Evolutionary conservation across 352 stramenopile species (phyloP), one percentile per base, ranked within the genome.

Genomic region (Albugo candida): DNA sequence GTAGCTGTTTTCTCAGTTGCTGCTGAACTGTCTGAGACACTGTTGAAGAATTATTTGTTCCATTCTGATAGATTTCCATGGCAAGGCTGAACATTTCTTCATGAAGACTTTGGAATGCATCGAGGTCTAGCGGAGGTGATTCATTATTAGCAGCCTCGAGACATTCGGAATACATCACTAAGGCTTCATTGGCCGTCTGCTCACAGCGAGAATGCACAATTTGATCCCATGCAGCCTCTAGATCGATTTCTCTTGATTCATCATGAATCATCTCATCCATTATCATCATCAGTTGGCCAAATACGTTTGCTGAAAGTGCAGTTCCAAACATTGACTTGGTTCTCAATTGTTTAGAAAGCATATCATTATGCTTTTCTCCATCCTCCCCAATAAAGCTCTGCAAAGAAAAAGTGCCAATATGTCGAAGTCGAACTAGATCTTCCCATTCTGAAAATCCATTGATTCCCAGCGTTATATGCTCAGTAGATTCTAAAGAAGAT

Each of bases 131-230:
- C 21, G 77, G 74, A 13, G 68, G 68, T 18, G 46, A 34, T 42
- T 87, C 74, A 11, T 57, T 47, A 13, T 74, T 65, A 5, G 63
- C 72, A 13, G 64, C 63, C 45, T 76, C 67, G 6, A 87, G 66
- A 47, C 73, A 86, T 51, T 91, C 77, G 17, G 70, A 49, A 51
- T 91, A 91, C 34, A 68, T 87, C 14, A 51, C 60, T 14, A 83
- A 48, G 5, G 72, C 77, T 41, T 86, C 72, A 13, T 71, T 69
- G 0, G 70, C 72, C 10, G 80, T 43, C 0, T 61, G 46, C 11
- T 35, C 34, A 39, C 74, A 87, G 37, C 70, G 68, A 36, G 63
- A 40, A 48, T 81, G 67, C 14, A 77, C 72, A 41, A 74, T 54
- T 27, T 78, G 67, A 50, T 87, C 74, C 70, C 72, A 91, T 1